Evolutionary conservation across 805 yeast species (phyloP).

Genomic region (Starmerella floris): DNA sequence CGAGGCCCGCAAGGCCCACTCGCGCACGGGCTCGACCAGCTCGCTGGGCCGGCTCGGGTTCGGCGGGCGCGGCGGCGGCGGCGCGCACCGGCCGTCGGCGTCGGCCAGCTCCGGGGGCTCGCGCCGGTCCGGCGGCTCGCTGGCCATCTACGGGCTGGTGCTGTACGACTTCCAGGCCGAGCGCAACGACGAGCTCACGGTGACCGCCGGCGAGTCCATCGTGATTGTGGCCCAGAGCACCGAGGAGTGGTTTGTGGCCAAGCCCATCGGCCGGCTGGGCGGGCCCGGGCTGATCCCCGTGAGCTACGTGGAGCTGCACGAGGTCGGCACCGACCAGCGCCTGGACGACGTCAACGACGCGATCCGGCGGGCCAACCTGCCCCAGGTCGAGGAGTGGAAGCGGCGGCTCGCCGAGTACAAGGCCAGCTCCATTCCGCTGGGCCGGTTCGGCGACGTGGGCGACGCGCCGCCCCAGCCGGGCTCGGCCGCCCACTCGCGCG

Average conservation of each 20-base stretch:
- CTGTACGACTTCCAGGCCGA: constrained; percentile 79
- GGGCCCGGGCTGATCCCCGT: constrained; percentile 97
- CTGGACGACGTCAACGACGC: constrained; percentile 45
- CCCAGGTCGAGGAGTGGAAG: constrained; percentile 95
- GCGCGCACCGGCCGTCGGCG: constrained; percentile 1
- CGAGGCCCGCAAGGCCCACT: constrained; percentile 18
- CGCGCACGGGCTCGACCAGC: constrained; percentile 11
- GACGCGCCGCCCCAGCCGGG: background rate
- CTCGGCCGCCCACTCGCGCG: background rate
- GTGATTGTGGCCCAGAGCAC: constrained; percentile 93
- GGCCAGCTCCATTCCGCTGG: constrained; percentile 68
- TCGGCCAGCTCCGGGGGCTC: constrained; percentile 4
- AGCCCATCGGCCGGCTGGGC: constrained; percentile 85
- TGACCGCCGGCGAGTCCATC: constrained; percentile 72
- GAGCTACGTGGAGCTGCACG: constrained; percentile 73
- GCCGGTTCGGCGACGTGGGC: constrained; percentile 31
- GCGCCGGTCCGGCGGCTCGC: constrained; percentile 29
- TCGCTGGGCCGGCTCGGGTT: background rate
- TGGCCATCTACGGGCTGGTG: constrained; percentile 59
- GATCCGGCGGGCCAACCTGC: constrained; percentile 56
- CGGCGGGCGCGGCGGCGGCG: background rate
- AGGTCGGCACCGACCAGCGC: constrained; percentile 51
- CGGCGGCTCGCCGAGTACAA: constrained; percentile 78
- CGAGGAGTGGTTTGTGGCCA: constrained; percentile 95
- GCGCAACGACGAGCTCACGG: constrained; percentile 68